Conservation (phyloP, 2,329 filamentous ascomycete species). For the Penicillium occitanis region DNA sequence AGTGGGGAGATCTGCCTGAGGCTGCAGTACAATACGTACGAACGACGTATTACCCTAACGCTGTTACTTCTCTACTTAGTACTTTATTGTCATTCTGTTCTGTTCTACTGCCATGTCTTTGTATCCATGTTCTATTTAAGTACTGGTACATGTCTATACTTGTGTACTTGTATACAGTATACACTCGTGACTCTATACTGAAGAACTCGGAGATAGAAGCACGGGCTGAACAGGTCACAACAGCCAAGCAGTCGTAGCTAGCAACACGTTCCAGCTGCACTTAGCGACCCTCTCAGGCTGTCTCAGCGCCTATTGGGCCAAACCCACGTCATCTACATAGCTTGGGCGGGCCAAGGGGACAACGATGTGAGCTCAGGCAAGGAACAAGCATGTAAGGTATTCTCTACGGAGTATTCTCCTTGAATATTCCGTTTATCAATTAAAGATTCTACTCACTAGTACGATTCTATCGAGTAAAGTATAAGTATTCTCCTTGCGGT, state of each 20-base stretch:
- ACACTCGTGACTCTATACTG: background rate
- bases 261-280: conserved; percentile 16
- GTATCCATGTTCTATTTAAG: background rate
- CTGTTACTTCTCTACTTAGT: background rate
- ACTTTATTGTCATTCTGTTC: background rate
- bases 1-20: conserved; percentile 18
- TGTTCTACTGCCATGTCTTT: background rate
- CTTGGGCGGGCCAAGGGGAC: background rate
- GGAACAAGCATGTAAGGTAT: conserved; percentile 3
- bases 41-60: background rate
- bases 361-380: conserved; percentile 9
- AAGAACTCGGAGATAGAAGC: background rate
- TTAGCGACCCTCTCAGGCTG: background rate
- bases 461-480: background rate
- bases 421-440: background rate
- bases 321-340: conserved; percentile 13
- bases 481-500: conserved; percentile 5
- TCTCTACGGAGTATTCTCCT: background rate
- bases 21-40: background rate
- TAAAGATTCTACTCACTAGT: background rate
- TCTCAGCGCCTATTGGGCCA: conserved; percentile 7
- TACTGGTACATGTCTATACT: background rate
- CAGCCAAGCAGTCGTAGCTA: background rate
- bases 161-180: background rate
- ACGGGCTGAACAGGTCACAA: conserved; percentile 2